Percentiles rank a stretch among this genome's conserved stretches.
phyloP scores from a whole-genome alignment of 192 early-diverging fungal genomes.

The Coemansia sp. region DNA sequence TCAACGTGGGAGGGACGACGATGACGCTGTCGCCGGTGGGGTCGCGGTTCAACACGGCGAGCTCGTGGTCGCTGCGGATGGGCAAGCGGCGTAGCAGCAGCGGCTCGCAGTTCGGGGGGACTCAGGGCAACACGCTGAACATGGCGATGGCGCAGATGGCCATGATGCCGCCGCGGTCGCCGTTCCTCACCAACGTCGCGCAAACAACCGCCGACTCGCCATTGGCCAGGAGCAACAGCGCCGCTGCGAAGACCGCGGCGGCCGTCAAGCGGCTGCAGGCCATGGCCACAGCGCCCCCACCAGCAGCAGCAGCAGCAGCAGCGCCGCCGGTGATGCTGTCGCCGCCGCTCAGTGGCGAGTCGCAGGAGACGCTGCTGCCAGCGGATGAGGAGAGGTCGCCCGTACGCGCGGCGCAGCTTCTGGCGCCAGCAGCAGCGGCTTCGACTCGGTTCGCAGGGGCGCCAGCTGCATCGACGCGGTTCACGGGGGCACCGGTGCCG shows the following conservation, averaged over 20 bases:
- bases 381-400: background rate
- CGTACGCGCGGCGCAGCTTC: slow-evolving; percentile 12
- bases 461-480: background rate
- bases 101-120: slow-evolving; percentile 20
- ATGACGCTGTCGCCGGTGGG: slow-evolving; percentile 30
- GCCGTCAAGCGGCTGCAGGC: slow-evolving; percentile 45
- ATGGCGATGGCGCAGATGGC: slow-evolving; percentile 51
- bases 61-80: slow-evolving; percentile 6
- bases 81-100: slow-evolving; percentile 7
- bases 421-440: background rate
- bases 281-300: slow-evolving; percentile 9
- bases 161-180: slow-evolving; percentile 47
- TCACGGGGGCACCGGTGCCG: slow-evolving; percentile 26
- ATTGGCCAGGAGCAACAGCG: slow-evolving; percentile 40
- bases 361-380: background rate
- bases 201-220: too few relatives aligned
- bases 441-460: too few relatives aligned
- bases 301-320: background rate
- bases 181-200: slow-evolving; percentile 36
- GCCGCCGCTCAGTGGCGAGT: slow-evolving; percentile 17
- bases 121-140: slow-evolving; percentile 28
- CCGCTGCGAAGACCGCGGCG: slow-evolving; percentile 43
- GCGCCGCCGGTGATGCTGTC: slow-evolving; percentile 13
- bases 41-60: slow-evolving; percentile 16
- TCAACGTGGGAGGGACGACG: slow-evolving; percentile 19